A percentile compares a stretch with the other conserved stretches of the same genome.
phyloP scores from a whole-genome alignment of 2,329 filamentous ascomycete genomes.

The Fusarium coicis region DNA sequence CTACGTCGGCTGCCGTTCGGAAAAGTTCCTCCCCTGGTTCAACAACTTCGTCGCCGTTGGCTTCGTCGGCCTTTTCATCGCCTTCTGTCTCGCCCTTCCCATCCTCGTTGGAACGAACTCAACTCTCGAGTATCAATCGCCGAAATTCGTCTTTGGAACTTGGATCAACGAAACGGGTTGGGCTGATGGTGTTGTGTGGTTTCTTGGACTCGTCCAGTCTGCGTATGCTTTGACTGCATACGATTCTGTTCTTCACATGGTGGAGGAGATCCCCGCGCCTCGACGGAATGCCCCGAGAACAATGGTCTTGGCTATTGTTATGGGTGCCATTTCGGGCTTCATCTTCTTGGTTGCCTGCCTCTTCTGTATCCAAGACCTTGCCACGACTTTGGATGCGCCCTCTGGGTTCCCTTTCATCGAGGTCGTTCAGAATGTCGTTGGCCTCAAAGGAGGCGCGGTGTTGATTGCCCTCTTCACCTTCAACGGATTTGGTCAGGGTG shows the following conservation, averaged over 20 bases:
- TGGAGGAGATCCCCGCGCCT: conserved; percentile 65
- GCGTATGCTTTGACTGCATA: conserved; percentile 64
- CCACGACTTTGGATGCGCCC: conserved; percentile 51
- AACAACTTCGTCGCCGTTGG: conserved; percentile 66
- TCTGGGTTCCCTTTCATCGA: conserved; percentile 61
- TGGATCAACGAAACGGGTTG: conserved; percentile 60
- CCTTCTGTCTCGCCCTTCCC: conserved; percentile 61
- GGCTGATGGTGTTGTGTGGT: conserved; percentile 65
- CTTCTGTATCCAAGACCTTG: conserved; percentile 60
- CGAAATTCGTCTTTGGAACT: conserved; percentile 62
- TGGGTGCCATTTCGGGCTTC: conserved; percentile 58
- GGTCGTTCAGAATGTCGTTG: conserved; percentile 52
- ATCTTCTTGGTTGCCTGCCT: conserved; percentile 62
- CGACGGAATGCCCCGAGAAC: conserved; percentile 60
- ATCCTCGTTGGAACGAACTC: conserved; percentile 60
- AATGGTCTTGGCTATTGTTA: conserved; percentile 62
- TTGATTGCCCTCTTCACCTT: conserved; percentile 64
- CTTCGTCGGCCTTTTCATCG: conserved; percentile 62
- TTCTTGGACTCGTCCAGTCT: conserved; percentile 65
- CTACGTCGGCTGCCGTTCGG: conserved; percentile 59
- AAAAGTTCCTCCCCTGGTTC: conserved; percentile 56
- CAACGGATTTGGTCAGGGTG: conserved; percentile 64
- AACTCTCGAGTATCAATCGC: conserved; percentile 58
- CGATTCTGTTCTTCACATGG: conserved; percentile 68
- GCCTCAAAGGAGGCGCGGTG: conserved; percentile 52